phyloP scores from a whole-genome alignment of 352 stramenopile species.

The Phytophthora podocarpi region DNA sequence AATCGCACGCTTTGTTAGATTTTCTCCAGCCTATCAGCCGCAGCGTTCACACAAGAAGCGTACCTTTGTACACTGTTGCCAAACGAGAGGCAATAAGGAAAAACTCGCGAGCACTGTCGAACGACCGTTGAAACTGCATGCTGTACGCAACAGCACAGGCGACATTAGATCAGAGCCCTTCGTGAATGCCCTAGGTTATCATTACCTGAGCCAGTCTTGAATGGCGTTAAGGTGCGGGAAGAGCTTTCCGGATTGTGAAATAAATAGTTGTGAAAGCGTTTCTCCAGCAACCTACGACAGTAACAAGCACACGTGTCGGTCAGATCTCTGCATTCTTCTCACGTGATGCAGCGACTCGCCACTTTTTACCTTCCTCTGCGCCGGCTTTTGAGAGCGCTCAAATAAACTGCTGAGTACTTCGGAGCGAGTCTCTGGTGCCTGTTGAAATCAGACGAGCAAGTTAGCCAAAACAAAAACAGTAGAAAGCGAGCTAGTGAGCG shows the following conservation, averaged over 20 bases:
- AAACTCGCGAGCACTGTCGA: slow-evolving; percentile 42
- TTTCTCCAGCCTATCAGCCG: background rate
- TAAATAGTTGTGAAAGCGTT: slow-evolving; percentile 53
- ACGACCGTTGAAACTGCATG: slow-evolving; percentile 52
- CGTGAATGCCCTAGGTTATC: background rate
- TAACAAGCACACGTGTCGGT: background rate
- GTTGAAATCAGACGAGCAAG: slow-evolving; percentile 2
- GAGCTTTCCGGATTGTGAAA: slow-evolving; percentile 40
- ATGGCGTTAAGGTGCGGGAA: slow-evolving; percentile 55
- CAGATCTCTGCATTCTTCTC: background rate
- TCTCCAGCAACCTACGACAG: slow-evolving; percentile 27
- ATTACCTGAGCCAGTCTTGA: slow-evolving; percentile 74
- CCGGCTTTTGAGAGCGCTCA: slow-evolving; percentile 35
- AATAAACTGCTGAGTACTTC: slow-evolving; percentile 53
- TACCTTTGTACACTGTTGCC: slow-evolving; percentile 52
- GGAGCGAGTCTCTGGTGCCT: slow-evolving; percentile 57
- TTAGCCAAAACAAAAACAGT: background rate
- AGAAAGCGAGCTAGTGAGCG: background rate
- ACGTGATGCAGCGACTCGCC: background rate
- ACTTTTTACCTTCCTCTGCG: slow-evolving; percentile 35
- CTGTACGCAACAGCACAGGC: slow-evolving; percentile 20
- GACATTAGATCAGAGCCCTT: background rate
- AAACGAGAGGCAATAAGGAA: slow-evolving; percentile 57
- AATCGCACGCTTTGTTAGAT: background rate
- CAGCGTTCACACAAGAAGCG: background rate